A percentile compares a stretch with the other conserved stretches of the same genome.
Evolutionary conservation across 2,329 filamentous ascomycete genomes (phyloP).

Genomic region (Sporothrix humicola): DNA sequence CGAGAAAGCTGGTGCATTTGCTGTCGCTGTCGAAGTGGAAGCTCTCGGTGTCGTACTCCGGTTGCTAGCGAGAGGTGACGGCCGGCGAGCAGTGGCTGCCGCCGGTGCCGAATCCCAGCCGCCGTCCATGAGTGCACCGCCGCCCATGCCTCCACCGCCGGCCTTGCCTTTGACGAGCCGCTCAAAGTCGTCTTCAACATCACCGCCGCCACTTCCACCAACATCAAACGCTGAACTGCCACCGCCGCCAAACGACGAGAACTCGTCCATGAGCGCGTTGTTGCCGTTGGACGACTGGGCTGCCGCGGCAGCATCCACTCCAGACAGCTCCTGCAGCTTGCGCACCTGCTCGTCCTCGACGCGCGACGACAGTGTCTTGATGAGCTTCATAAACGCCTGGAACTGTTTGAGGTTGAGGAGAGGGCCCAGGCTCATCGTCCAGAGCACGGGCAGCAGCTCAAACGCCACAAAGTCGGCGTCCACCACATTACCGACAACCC

Average conservation of each 20-base stretch:
- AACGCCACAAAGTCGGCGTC: slow-evolving; percentile 92
- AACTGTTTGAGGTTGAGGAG: slow-evolving; percentile 88
- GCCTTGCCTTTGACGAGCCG: slow-evolving; percentile 80
- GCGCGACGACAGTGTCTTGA: slow-evolving; percentile 76
- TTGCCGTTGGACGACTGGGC: slow-evolving; percentile 57
- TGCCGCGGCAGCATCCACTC: slow-evolving; percentile 4
- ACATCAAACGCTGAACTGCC: slow-evolving; percentile 51
- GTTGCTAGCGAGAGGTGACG: slow-evolving; percentile 26
- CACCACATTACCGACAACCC: slow-evolving; percentile 78
- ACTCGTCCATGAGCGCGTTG: slow-evolving; percentile 61
- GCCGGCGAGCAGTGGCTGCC: neutral
- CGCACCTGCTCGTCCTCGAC: slow-evolving; percentile 88
- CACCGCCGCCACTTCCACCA: slow-evolving; percentile 52
- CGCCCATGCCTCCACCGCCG: slow-evolving; percentile 36
- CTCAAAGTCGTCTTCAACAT: slow-evolving; percentile 79
- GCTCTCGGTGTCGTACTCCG: slow-evolving; percentile 36
- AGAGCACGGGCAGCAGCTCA: slow-evolving; percentile 87
- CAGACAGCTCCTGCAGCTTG: slow-evolving; percentile 79
- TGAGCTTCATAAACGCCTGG: slow-evolving; percentile 85
- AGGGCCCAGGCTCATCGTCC: slow-evolving; percentile 89
- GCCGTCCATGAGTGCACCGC: slow-evolving; percentile 34
- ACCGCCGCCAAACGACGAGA: slow-evolving; percentile 69
- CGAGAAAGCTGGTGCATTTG: slow-evolving; percentile 61
- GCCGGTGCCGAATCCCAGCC: slow-evolving; percentile 33
- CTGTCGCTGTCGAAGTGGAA: slow-evolving; percentile 38